Percentiles rank a stretch among this genome's conserved stretches.
Evolutionary conservation across 1,284 basidiomycete species (phyloP).

Genomic region (Ganoderma lingzhi): DNA sequence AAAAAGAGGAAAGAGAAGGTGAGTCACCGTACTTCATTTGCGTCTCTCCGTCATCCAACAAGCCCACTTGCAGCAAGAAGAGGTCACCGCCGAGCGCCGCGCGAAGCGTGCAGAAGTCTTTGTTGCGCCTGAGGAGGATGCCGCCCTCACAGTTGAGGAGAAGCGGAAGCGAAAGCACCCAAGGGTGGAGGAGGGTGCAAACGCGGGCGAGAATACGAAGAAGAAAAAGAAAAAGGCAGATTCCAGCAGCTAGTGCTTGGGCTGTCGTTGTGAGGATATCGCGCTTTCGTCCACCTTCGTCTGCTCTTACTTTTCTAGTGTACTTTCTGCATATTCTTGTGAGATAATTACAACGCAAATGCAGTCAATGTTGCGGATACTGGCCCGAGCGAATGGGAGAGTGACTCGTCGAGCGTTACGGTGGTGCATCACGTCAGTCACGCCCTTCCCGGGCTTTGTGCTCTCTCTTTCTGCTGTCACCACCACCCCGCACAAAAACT

Average conservation of each 20-base stretch:
- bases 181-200: conserved; percentile 30
- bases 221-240: conserved; percentile 40
- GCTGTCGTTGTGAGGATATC: background rate
- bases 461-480: conserved; percentile 18
- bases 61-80: conserved; percentile 69
- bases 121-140: conserved; percentile 80
- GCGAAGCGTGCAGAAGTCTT: conserved; percentile 87
- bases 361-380: background rate
- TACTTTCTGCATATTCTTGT: background rate
- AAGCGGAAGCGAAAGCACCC: conserved; percentile 65
- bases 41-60: conserved; percentile 1
- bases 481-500: conserved; percentile 25
- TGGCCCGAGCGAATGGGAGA: background rate
- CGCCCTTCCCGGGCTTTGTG: background rate
- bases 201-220: conserved; percentile 36
- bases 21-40: conserved; percentile 15
- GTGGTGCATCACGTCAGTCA: conserved; percentile 9
- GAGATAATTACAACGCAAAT: background rate
- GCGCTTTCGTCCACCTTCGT: background rate
- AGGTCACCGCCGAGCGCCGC: conserved; percentile 70
- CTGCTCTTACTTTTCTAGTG: background rate
- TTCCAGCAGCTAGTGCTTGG: background rate
- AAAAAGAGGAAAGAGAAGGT: conserved; percentile 78
- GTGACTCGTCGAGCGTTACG: conserved; percentile 7
- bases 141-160: conserved; percentile 79